Base-by-base conservation (phyloP, 352 stramenopile species). In the Phytophthora pinifolia region DNA sequence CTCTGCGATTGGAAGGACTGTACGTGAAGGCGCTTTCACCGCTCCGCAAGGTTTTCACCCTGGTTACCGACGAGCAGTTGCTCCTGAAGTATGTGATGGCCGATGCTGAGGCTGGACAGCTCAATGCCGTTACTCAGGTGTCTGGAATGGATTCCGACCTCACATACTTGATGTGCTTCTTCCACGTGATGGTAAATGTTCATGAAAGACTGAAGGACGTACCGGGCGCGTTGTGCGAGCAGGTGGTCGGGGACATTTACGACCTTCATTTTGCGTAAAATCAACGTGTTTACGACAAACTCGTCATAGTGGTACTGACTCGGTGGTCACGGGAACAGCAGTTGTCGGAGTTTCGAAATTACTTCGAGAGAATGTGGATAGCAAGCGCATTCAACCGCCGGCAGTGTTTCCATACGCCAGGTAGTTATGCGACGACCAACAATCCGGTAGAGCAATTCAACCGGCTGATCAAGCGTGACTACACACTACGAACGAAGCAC, bases 101-200 rank as follows among this genome's bases (percentile, higher is more conserved):
- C 2, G 37, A 47, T 22, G 36, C 27, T 9, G 35, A 54, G 27
- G 25, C n/a, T n/a, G 46, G 22, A 1, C 36, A 55, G 31, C 18
- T n/a, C 30, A 55, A 47, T 31, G 48, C 15, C 7, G 25, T 54
- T n/a, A 15, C 17, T 2, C 8, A 45, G 30, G 22, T 34, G 10
- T 54, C 38, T 33, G 25, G 46, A 8, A n/a, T 37, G 29, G 46
- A 54, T 45, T 54, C 34, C 12, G 48, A 42, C 15, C 31, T 34
- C 18, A 20, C 3, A 6, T 42, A 55, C 17, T n/a, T 70, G 0
- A 59, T 74, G 54, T 74, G 46, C 13, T 74, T 70, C 29, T 65
- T 66, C 31, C 55, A 67, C 17, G 50, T 62, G 14, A 62, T 57
- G 54, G 27, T 44, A 1, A 67, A 70, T 13, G 58, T 62, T 20